phyloP scores from a whole-genome alignment of 306 rosid species.

The Potentilla sterilis region DNA sequence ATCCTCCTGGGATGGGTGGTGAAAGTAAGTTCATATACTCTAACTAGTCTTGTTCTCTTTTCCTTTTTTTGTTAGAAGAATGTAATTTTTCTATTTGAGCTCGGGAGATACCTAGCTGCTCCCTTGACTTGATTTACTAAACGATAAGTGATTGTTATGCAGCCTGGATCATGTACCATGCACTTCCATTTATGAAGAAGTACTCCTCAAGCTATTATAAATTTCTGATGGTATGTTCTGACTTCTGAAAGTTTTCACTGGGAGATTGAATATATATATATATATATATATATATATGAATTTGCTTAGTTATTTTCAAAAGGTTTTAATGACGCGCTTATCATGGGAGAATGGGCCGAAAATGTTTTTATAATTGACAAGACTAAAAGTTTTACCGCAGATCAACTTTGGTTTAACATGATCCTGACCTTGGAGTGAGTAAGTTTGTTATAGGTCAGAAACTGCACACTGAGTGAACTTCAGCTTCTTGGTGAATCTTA shows the following conservation, averaged over 20 bases:
- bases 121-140: conserved; percentile 25
- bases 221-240: conserved; percentile 61
- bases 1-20: conserved; percentile 79
- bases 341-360: neutral
- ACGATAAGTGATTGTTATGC: conserved; percentile 35
- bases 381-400: neutral
- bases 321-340: neutral
- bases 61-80: conserved; percentile 21
- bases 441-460: neutral
- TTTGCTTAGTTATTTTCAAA: neutral
- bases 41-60: conserved; percentile 14
- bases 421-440: neutral
- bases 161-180: conserved; percentile 83
- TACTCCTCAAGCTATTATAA: conserved; percentile 66
- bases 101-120: neutral
- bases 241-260: neutral
- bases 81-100: conserved; percentile 5
- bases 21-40: conserved; percentile 70
- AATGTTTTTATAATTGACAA: neutral
- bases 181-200: conserved; percentile 70
- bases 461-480: conserved; percentile 2
- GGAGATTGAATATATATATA: neutral
- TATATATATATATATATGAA: too few species aligned
- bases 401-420: neutral
- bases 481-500: neutral